phyloP scores from a whole-genome alignment of 2,329 filamentous ascomycete species.

The Ascochyta rabiei region DNA sequence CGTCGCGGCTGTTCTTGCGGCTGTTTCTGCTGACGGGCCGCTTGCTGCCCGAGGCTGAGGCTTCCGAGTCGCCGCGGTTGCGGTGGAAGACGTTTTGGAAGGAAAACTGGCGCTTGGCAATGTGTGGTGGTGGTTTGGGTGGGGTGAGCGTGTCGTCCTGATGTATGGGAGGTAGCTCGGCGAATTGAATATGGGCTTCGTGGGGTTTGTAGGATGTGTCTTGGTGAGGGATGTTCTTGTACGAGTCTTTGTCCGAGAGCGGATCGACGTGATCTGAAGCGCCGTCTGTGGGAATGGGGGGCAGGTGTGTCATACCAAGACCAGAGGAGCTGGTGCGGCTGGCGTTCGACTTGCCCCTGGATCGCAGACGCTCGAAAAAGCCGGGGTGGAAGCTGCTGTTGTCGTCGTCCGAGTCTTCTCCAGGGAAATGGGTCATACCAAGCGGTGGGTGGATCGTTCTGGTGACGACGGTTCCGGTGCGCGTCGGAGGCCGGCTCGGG shows the following conservation, averaged over 20 bases:
- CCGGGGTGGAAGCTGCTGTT: constrained; percentile 52
- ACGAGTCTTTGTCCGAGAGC: constrained; percentile 53
- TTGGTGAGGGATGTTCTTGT: constrained; percentile 51
- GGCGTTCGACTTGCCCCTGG: constrained; percentile 43
- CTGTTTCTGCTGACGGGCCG: constrained; percentile 37
- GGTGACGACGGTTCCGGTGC: constrained; percentile 48
- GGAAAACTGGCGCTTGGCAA: constrained; percentile 78
- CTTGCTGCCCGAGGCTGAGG: constrained; percentile 23
- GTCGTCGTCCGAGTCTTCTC: constrained; percentile 58
- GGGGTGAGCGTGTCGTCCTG: constrained; percentile 55
- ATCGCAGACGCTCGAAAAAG: constrained; percentile 51
- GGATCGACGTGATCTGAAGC: constrained; percentile 27
- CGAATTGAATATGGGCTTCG: constrained; percentile 52
- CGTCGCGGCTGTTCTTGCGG: constrained; percentile 42
- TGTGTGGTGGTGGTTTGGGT: constrained; percentile 64
- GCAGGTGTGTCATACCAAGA: constrained; percentile 33
- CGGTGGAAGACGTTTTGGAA: constrained; percentile 85
- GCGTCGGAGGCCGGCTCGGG: constrained; percentile 44
- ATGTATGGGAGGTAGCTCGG: constrained; percentile 39
- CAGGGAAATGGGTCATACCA: constrained; percentile 85
- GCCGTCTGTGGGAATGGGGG: constrained; percentile 29
- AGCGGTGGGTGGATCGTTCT: constrained; percentile 74
- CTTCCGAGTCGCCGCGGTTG: constrained; percentile 36
- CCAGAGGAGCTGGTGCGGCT: constrained; percentile 24
- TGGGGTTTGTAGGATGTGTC: constrained; percentile 55